These are phyloP conservation scores for Lycium ferocissimum DNA, from an alignment of 257 asterid genomes.

Conservation along the genomic window DNA sequence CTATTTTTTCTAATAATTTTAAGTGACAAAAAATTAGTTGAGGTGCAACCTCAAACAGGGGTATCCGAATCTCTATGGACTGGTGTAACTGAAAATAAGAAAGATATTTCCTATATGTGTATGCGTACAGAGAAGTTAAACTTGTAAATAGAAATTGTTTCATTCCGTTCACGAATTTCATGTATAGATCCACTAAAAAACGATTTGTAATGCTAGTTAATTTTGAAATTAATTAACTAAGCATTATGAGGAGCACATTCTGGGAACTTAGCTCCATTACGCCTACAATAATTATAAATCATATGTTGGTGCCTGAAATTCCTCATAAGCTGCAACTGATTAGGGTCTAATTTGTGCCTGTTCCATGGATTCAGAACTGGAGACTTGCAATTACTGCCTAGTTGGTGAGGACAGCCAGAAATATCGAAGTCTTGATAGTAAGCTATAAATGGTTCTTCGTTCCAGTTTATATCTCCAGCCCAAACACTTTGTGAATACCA, in stretches of 20 bases:
- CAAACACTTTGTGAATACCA: constrained; percentile 25
- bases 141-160: too few relatives aligned
- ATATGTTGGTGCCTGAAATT: neutral
- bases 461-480: constrained; percentile 33
- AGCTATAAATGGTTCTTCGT: constrained; percentile 26
- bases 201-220: neutral
- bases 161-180: too few relatives aligned
- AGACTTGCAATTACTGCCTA: neutral
- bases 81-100: constrained; percentile 24
- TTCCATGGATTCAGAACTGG: neutral
- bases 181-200: too few relatives aligned
- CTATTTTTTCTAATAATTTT: neutral
- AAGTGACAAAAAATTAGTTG: neutral
- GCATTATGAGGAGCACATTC: neutral
- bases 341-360: neutral
- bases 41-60: constrained; percentile 26
- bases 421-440: constrained; percentile 22
- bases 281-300: neutral
- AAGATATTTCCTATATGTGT: constrained; percentile 32
- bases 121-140: too few relatives aligned
- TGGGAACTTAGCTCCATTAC: neutral
- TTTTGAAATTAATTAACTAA: neutral
- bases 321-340: neutral
- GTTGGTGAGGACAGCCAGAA: constrained; percentile 26
- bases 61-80: constrained; percentile 34